phyloP scores from a whole-genome alignment of 352 stramenopile species.

The Salisapilia sapeloensis region DNA sequence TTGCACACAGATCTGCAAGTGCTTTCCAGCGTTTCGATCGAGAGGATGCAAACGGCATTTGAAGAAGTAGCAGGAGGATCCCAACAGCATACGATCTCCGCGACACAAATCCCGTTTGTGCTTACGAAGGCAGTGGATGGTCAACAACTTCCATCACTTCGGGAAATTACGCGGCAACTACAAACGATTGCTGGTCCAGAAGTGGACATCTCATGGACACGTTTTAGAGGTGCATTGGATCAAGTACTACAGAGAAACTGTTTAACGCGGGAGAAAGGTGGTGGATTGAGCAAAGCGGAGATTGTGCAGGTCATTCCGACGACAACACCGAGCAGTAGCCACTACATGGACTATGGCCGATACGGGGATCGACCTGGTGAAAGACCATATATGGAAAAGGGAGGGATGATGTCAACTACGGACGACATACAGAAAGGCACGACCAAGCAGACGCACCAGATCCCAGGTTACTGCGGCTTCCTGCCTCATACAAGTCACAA shows the following conservation, averaged over 20 bases:
- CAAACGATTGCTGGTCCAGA: too few species aligned
- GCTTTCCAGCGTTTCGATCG: slow-evolving; percentile 11
- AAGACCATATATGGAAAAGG: slow-evolving; percentile 49
- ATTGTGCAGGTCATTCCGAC: slow-evolving; percentile 24
- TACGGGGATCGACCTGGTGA: slow-evolving; percentile 46
- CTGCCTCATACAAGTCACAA: slow-evolving; percentile 40
- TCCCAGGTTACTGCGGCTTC: slow-evolving; percentile 64
- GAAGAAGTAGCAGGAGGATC: slow-evolving; percentile 14
- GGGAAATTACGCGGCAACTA: too few species aligned
- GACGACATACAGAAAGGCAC: slow-evolving; percentile 53
- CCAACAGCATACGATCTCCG: slow-evolving; percentile 16
- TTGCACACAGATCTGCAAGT: slow-evolving; percentile 27
- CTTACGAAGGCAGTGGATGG: slow-evolving; percentile 17
- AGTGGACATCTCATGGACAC: too few species aligned
- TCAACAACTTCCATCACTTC: slow-evolving; percentile 2
- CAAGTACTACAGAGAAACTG: too few species aligned
- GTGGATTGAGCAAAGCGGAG: slow-evolving; percentile 3
- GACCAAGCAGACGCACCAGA: slow-evolving; percentile 57
- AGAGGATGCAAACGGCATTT: slow-evolving; percentile 32
- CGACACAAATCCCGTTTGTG: slow-evolving; percentile 24
- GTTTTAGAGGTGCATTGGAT: too few species aligned
- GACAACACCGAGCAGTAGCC: slow-evolving; percentile 41
- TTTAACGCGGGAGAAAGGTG: too few species aligned
- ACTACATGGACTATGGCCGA: slow-evolving; percentile 50
- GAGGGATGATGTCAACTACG: slow-evolving; percentile 67